These are phyloP conservation scores for Aspergillus ustus DNA, from an alignment of 2,329 filamentous ascomycete genomes.

Conservation along the genomic window DNA sequence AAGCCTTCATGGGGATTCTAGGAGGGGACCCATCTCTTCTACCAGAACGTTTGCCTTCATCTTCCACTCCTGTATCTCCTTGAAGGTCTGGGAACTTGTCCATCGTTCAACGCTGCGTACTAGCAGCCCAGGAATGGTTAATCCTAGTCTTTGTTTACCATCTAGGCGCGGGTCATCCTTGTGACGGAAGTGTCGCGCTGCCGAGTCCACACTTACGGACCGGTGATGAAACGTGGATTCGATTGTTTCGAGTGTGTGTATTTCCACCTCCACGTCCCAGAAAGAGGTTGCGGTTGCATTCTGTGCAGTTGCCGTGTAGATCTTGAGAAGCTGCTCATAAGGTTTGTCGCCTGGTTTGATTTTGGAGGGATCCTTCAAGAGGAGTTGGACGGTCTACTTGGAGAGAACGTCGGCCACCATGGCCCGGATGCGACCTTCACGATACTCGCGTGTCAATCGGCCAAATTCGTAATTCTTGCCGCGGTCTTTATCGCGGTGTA, in stretches of 20 bases:
- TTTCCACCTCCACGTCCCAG: not conserved
- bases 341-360: too few species aligned
- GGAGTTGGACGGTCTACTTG: not conserved
- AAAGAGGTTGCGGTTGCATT: not conserved
- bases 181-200: too few species aligned
- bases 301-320: not conserved
- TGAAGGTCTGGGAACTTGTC: too few species aligned
- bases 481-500: not conserved
- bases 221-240: not conserved
- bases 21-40: too few species aligned
- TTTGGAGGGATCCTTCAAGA: not conserved
- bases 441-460: not conserved
- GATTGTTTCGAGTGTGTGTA: not conserved
- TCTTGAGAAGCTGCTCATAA: not conserved
- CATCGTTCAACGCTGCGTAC: too few species aligned
- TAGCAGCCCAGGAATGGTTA: too few species aligned
- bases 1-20: too few species aligned
- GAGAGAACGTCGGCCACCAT: not conserved
- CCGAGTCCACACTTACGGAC: not conserved
- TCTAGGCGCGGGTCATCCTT: too few species aligned
- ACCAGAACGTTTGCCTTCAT: too few species aligned
- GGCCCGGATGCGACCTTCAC: not conserved
- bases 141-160: too few species aligned
- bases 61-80: too few species aligned
- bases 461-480: not conserved